phyloP scores from a whole-genome alignment of 2,329 filamentous ascomycete species.

The Xylariales sp. region DNA sequence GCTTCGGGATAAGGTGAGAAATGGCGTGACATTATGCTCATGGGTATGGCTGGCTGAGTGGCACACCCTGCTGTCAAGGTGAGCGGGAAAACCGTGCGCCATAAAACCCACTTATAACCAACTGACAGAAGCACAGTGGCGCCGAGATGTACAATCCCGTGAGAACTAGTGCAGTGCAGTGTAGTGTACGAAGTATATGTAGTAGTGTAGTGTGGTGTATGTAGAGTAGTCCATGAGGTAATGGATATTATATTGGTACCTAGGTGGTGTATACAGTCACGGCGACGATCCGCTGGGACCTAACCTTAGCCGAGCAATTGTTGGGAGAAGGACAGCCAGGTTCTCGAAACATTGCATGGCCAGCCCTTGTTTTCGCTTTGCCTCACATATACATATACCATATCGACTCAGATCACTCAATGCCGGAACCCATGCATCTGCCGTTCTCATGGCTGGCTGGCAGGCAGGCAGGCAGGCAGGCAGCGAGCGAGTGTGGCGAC shows the following conservation, averaged over 20 bases:
- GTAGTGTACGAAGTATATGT: too few species aligned
- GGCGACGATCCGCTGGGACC: background rate
- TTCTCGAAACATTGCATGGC: slow-evolving; percentile 1
- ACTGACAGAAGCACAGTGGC: slow-evolving; percentile 16
- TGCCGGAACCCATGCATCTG: background rate
- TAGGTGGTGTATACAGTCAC: background rate
- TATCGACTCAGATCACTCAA: background rate
- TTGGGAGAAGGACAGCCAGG: background rate
- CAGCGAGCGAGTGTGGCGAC: too few species aligned
- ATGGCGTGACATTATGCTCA: slow-evolving; percentile 26
- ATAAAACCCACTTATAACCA: slow-evolving; percentile 14
- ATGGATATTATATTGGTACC: too few species aligned
- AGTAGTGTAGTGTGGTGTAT: too few species aligned
- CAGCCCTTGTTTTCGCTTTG: slow-evolving; percentile 24
- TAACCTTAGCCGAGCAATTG: background rate
- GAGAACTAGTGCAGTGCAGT: slow-evolving; percentile 5
- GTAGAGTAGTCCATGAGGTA: too few species aligned
- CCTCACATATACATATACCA: slow-evolving; percentile 13
- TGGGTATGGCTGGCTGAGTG: slow-evolving; percentile 23
- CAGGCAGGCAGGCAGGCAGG: too few species aligned
- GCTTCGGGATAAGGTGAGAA: slow-evolving; percentile 28
- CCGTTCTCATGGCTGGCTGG: background rate
- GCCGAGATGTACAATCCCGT: slow-evolving; percentile 13
- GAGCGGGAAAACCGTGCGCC: slow-evolving; percentile 12
- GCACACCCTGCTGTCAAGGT: slow-evolving; percentile 29